Percentiles rank a stretch among this genome's conserved stretches.
Evolutionary conservation across 2,329 filamentous ascomycete genomes (phyloP).

Genomic region (Penicillium sp.): DNA sequence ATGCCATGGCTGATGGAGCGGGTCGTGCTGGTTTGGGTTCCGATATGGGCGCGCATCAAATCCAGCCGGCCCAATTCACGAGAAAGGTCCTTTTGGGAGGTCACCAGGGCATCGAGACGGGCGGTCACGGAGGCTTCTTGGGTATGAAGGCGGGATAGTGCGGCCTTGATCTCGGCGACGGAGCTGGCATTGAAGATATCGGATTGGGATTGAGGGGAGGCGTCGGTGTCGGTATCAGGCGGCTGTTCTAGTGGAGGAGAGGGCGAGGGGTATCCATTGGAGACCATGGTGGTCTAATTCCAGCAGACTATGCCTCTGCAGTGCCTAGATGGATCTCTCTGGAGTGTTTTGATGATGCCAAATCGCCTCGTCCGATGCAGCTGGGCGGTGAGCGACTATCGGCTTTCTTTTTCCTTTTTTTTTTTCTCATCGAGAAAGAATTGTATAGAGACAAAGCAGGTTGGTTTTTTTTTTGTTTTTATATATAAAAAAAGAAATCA

Average conservation of each 20-base stretch:
- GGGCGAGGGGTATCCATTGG: slow-evolving; percentile 33
- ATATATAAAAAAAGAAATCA: too few species aligned
- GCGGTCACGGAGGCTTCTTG: slow-evolving; percentile 76
- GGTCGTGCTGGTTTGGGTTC: slow-evolving; percentile 82
- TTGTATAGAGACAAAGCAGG: neutral
- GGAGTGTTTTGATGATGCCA: slow-evolving; percentile 25
- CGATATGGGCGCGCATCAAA: slow-evolving; percentile 83
- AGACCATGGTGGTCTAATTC: slow-evolving; percentile 4
- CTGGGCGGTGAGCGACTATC: slow-evolving; percentile 18
- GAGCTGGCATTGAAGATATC: slow-evolving; percentile 72
- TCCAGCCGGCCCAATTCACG: slow-evolving; percentile 87
- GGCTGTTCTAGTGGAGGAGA: slow-evolving; percentile 9
- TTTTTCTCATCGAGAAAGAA: slow-evolving; percentile 5
- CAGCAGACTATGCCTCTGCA: too few species aligned
- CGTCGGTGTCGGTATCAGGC: neutral
- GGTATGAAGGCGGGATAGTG: slow-evolving; percentile 73
- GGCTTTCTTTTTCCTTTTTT: neutral
- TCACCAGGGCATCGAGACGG: slow-evolving; percentile 75
- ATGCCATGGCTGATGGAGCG: slow-evolving; percentile 86
- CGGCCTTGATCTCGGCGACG: slow-evolving; percentile 77
- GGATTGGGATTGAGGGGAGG: slow-evolving; percentile 22
- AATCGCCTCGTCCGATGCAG: slow-evolving; percentile 16
- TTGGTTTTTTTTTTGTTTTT: neutral
- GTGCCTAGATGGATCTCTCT: too few species aligned
- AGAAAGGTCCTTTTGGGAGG: slow-evolving; percentile 82